Evolutionary conservation across 2,329 filamentous ascomycete genomes (phyloP), one percentile per base, ranked within the genome.

Genomic region (Seiridium unicorne): DNA sequence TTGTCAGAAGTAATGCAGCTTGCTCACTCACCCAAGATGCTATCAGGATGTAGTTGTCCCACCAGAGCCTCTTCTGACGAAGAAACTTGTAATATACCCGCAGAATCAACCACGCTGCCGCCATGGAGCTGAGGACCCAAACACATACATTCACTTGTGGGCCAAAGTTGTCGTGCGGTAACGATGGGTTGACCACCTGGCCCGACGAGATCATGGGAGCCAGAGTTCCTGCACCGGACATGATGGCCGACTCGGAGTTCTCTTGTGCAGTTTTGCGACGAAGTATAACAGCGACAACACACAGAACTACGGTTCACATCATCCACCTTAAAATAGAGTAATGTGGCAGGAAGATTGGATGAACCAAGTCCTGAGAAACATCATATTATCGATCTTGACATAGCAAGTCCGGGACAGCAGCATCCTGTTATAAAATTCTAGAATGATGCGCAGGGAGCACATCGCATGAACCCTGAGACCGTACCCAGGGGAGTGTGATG

Each of bases 11-110:
- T 34, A 10, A 18, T 11, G 5, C 13, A n/a, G 31, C 31, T 46
- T 44, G 31, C 9, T 32, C 4, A 57, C 60, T 10, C 61, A 68
- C 68, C 70, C 68, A 74, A 1, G 72, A 65, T 1, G 55, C 60
- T 8, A 69, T 59, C 31, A 74, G 65, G 32, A 72, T 59, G 55
- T 68, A 64, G 56, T 74, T 72, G 58, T 73, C 72, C 68, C 69
- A 70, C 70, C 71, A 72, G 6, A 74, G 38, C 7, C 61, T 58
- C 1, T 69, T 60, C 6, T 65, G 62, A 48, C 67, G 66, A 3
- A 61, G 42, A 26, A 65, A 31, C 54, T 73, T 73, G 61, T 66
- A 68, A 57, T 68, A 68, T 31, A 67, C 26, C 10, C 66, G 60
- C 2, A 66, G 51, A 32, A 48, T 55, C 42, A 67, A 36, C 55